phyloP scores from a whole-genome alignment of 176 grass and related monocot genomes.

The Hordeum marinum region DNA sequence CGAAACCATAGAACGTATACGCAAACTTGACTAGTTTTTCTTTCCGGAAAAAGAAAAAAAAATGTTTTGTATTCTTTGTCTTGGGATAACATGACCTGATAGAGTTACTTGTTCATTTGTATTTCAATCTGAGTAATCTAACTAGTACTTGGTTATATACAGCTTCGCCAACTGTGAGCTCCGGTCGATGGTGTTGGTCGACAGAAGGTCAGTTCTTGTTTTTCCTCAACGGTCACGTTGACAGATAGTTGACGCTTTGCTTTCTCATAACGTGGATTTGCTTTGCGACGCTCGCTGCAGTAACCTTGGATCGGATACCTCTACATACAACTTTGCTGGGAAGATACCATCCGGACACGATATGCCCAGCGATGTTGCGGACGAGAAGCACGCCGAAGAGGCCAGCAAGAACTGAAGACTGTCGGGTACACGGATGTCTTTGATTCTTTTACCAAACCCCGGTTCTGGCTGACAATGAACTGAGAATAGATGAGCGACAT shows the following conservation, averaged over 20 bases:
- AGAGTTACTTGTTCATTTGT: background rate
- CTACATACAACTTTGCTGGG: constrained; percentile 52
- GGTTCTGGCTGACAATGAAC: background rate
- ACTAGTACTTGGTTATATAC: constrained; percentile 20
- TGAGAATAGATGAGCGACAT: background rate
- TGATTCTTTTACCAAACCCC: background rate
- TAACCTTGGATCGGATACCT: constrained; percentile 37
- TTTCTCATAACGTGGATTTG: background rate
- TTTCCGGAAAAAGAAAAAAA: background rate
- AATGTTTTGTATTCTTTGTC: background rate
- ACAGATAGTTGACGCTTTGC: background rate
- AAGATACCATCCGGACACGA: constrained; percentile 45
- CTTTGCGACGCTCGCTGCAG: constrained; percentile 27
- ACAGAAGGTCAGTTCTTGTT: constrained; percentile 58
- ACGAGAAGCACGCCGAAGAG: constrained; percentile 21
- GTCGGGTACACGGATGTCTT: background rate
- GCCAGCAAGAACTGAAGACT: constrained; percentile 9
- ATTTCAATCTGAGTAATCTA: background rate
- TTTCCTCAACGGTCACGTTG: background rate
- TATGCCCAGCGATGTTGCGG: constrained; percentile 44
- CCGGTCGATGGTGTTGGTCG: constrained; percentile 67
- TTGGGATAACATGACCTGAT: background rate
- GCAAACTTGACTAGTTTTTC: background rate
- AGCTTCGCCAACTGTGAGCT: constrained; percentile 92
- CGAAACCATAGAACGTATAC: background rate